Base-by-base conservation (phyloP, 805 yeast species). In the Dipodascopsis tothii region DNA sequence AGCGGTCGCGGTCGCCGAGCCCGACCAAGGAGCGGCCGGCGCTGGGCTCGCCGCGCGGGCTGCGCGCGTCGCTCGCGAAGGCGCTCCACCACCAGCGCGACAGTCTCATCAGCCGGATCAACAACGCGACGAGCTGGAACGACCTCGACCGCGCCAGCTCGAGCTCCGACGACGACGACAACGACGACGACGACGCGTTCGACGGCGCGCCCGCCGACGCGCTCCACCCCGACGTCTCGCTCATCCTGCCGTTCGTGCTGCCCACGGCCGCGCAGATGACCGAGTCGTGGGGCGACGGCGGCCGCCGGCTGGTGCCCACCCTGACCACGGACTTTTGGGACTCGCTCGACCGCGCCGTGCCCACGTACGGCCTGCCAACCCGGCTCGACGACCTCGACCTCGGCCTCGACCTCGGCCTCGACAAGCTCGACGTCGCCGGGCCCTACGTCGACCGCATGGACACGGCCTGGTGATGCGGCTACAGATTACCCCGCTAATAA, bases 221-320 rank as follows among this genome's bases (percentile, higher is more conserved):
- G 18, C 50, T 67, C 3, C 55, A 46, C 9, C 47, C 65, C 22
- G 69, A 68, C 39, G 61, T 63, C 6, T 52, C 62, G 5, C 46
- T 56, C 11, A 54, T 53, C 11, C 56, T 68, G 21, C 76, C 78
- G 2, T 72, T 84, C 23, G 73, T 76, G 1, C 63, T 86, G 22
- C 96, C 96, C 1, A 78, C 80, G n/a, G 56, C 77, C 6, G 66
- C 75, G 2, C 96, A 90, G 61, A 64, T 86, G 60, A 71, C 85
- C 21, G 77, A 74, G 44, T 72, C 73, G 35, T 90, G 85, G 69
- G 94, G 95, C 2, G 75, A 84, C 1, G 87, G 88, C 5, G 74
- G 82, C 17, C 67, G 68, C 44, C 65, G 72, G 41, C 80, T 71
- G 56, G 84, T 80, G 59, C 96, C 96, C 1, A 66, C 76, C 19